These are phyloP conservation scores for Exophiala alcalophila DNA, from an alignment of 2,329 filamentous ascomycete species.

Conservation along the genomic window DNA sequence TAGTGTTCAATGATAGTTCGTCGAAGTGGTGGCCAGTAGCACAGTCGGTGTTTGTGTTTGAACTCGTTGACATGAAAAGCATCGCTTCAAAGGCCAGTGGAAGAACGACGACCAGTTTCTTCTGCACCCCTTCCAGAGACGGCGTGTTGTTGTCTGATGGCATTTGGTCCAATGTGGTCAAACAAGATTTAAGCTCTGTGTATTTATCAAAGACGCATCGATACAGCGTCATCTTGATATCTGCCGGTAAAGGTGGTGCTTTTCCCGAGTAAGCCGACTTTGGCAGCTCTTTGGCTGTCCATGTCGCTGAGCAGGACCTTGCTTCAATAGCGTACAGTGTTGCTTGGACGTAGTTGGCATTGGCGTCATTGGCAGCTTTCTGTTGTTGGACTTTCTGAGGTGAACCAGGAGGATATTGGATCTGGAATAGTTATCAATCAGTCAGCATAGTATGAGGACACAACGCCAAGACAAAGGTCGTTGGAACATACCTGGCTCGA, in stretches of 20 bases:
- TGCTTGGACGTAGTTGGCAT: slow-evolving; percentile 20
- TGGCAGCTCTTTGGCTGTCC: slow-evolving; percentile 25
- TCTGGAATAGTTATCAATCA: slow-evolving; percentile 2
- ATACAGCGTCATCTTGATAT: slow-evolving; percentile 23
- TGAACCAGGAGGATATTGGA: slow-evolving; percentile 5
- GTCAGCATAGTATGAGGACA: too few relatives aligned
- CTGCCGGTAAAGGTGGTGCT: slow-evolving; percentile 8
- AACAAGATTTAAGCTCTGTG: slow-evolving; percentile 1
- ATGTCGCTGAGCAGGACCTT: slow-evolving; percentile 9
- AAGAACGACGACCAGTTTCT: slow-evolving; percentile 19
- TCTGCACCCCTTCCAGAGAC: slow-evolving; percentile 3
- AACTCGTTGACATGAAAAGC: slow-evolving; percentile 18
- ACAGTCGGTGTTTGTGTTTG: background rate
- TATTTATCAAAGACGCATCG: slow-evolving; percentile 22
- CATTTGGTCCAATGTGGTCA: slow-evolving; percentile 3
- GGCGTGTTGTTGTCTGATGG: background rate
- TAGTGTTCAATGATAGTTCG: slow-evolving; percentile 54
- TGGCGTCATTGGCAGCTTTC: slow-evolving; percentile 8
- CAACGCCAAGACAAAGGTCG: background rate
- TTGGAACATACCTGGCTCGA: slow-evolving; percentile 14
- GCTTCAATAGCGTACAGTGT: slow-evolving; percentile 24
- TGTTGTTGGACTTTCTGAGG: background rate
- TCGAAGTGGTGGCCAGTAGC: slow-evolving; percentile 37
- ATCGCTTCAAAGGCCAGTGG: slow-evolving; percentile 29
- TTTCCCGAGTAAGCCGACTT: slow-evolving; percentile 21